These are phyloP conservation scores for Cornus controversa DNA, from an alignment of 148 eudicot genomes.

Conservation along the genomic window DNA sequence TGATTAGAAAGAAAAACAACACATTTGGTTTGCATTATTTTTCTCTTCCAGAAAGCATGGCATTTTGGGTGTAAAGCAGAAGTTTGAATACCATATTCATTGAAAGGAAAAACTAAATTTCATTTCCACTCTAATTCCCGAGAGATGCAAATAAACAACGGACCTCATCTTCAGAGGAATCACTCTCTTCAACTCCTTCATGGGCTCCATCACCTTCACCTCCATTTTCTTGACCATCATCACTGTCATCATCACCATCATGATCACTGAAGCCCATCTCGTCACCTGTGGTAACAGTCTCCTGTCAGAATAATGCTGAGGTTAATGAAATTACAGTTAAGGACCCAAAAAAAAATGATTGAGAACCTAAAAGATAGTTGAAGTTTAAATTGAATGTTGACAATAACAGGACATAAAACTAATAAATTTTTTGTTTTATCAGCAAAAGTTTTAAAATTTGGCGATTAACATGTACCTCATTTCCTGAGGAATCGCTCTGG, in stretches of 20 bases:
- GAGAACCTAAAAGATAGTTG: neutral
- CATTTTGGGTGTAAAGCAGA: neutral
- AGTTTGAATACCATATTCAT: neutral
- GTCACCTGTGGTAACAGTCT: constrained; percentile 11
- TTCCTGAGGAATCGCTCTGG: constrained; percentile 30
- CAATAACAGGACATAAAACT: neutral
- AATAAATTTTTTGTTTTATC: no score
- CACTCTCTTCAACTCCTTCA: constrained; percentile 79
- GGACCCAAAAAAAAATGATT: neutral
- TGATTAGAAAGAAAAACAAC: neutral
- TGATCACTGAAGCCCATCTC: constrained; percentile 24
- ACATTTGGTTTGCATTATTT: neutral
- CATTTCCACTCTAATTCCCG: no score
- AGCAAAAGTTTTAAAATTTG: neutral
- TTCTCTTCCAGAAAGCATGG: neutral
- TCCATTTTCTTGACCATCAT: constrained; percentile 16
- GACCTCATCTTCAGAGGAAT: constrained; percentile 99
- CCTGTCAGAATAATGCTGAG: constrained; percentile 19
- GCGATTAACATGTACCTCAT: constrained; percentile 56
- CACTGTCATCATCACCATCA: constrained; percentile 19
- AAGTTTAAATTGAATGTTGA: neutral
- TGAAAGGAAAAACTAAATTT: neutral
- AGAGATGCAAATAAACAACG: neutral
- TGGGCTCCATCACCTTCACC: constrained; percentile 43
- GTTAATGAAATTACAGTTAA: neutral